These are phyloP conservation scores for Aspergillus tamarii DNA, from an alignment of 2,329 filamentous ascomycete species.

Conservation along the genomic window DNA sequence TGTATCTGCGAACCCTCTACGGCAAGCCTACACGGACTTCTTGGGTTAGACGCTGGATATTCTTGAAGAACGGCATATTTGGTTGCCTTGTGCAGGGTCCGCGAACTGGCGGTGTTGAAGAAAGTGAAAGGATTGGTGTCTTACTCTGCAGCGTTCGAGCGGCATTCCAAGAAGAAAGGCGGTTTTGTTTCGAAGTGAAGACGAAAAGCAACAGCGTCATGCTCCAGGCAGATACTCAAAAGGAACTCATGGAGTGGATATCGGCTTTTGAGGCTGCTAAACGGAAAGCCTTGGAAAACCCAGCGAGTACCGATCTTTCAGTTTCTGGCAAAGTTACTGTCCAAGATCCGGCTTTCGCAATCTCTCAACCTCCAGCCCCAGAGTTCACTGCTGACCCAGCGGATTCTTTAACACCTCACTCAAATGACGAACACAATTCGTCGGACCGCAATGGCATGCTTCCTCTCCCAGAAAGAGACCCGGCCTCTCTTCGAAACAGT, in stretches of 20 bases:
- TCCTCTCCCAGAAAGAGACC: slow-evolving; percentile 66
- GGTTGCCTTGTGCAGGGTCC: slow-evolving; percentile 86
- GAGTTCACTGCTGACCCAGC: slow-evolving; percentile 84
- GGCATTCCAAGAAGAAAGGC: slow-evolving; percentile 85
- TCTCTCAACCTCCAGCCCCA: slow-evolving; percentile 82
- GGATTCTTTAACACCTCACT: slow-evolving; percentile 64
- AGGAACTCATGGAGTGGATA: slow-evolving; percentile 92
- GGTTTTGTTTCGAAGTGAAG: slow-evolving; percentile 98
- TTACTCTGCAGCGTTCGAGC: slow-evolving; percentile 90
- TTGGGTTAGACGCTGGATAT: slow-evolving; percentile 94
- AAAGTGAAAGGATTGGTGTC: slow-evolving; percentile 95
- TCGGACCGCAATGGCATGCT: slow-evolving; percentile 68
- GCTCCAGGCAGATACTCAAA: slow-evolving; percentile 89
- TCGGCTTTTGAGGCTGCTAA: slow-evolving; percentile 92
- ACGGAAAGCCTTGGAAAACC: slow-evolving; percentile 82
- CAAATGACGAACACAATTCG: slow-evolving; percentile 57
- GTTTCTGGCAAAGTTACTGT: slow-evolving; percentile 47
- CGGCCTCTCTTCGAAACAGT: slow-evolving; percentile 64
- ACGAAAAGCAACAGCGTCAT: slow-evolving; percentile 91
- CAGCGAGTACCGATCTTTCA: slow-evolving; percentile 55
- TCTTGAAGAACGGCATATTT: slow-evolving; percentile 93
- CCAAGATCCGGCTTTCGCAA: slow-evolving; percentile 80
- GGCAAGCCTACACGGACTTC: slow-evolving; percentile 88
- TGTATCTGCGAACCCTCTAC: slow-evolving; percentile 78
- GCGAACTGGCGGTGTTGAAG: slow-evolving; percentile 81